Evolutionary conservation across 352 stramenopile genomes (phyloP).

Genomic region (Globisporangium spinosum): DNA sequence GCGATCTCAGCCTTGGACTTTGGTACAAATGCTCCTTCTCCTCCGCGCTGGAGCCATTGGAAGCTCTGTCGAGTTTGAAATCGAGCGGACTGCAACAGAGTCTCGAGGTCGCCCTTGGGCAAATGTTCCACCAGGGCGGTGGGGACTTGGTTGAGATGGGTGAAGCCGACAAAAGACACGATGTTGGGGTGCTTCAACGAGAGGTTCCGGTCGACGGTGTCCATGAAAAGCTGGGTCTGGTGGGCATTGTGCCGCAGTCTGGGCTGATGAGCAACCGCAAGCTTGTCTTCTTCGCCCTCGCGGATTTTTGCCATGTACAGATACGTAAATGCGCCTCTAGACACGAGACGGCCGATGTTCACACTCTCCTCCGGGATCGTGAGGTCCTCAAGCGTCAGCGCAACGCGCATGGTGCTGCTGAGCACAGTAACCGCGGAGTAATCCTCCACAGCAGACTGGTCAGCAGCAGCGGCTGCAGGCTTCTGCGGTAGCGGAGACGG

Average conservation of each 20-base stretch:
- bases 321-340: background rate
- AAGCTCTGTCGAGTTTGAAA: constrained; percentile 28
- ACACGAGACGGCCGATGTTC: background rate
- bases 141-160: constrained; percentile 21
- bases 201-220: constrained; percentile 27
- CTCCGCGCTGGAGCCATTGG: constrained; percentile 29
- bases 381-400: constrained; percentile 1
- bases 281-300: background rate
- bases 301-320: background rate
- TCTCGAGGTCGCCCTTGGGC: constrained; percentile 36
- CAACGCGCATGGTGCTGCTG: constrained; percentile 3
- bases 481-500: background rate
- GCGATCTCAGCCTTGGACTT: constrained; percentile 69
- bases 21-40: constrained; percentile 11
- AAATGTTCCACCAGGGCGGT: constrained; percentile 45
- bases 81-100: constrained; percentile 26
- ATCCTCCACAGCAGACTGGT: background rate
- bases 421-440: background rate
- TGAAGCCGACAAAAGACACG: constrained; percentile 38
- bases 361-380: constrained; percentile 1
- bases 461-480: background rate
- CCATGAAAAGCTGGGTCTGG: constrained; percentile 24
- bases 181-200: constrained; percentile 32
- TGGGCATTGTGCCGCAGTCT: constrained; percentile 14
- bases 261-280: constrained; percentile 13